A percentile compares a stretch with the other conserved stretches of the same genome.
Evolutionary conservation across 2,329 filamentous ascomycete species (phyloP).

Genomic region (Diaporthe ilicicola): DNA sequence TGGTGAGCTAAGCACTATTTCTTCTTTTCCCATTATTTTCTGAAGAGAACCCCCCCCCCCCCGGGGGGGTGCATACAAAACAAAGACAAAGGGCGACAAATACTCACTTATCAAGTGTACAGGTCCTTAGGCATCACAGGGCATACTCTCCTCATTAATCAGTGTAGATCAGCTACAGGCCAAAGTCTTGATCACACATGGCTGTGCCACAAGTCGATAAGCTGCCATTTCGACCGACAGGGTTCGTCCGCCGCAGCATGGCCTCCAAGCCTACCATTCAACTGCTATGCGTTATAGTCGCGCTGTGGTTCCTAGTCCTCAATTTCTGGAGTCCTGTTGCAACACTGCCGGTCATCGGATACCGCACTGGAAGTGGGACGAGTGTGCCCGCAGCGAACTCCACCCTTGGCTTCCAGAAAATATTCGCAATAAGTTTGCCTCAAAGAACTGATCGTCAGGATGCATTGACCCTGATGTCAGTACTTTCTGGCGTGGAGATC

Average conservation of each 20-base stretch:
- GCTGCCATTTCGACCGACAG: neutral
- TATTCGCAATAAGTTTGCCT: slow-evolving; percentile 1
- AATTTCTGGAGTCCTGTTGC: neutral
- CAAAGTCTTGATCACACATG: neutral
- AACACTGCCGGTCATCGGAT: neutral
- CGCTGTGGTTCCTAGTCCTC: neutral
- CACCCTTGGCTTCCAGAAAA: neutral
- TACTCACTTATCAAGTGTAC: neutral
- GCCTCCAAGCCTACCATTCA: neutral
- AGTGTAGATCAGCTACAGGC: neutral
- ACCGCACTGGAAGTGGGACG: neutral
- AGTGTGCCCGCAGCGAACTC: neutral
- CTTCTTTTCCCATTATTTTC: no score
- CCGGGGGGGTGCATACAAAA: no score
- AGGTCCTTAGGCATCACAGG: no score
- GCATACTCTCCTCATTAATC: neutral
- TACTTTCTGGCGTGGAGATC: neutral
- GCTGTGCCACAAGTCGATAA: neutral
- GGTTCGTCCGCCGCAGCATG: neutral
- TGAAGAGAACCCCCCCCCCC: no score
- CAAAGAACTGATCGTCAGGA: slow-evolving; percentile 3
- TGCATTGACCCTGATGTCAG: neutral
- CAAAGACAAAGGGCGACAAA: no score
- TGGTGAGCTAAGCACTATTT: neutral
- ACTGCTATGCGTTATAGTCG: neutral